Percentiles rank a stretch among this genome's conserved stretches.
phyloP scores from a whole-genome alignment of 176 grass and related monocot species.

The Cymbopogon citratus region DNA sequence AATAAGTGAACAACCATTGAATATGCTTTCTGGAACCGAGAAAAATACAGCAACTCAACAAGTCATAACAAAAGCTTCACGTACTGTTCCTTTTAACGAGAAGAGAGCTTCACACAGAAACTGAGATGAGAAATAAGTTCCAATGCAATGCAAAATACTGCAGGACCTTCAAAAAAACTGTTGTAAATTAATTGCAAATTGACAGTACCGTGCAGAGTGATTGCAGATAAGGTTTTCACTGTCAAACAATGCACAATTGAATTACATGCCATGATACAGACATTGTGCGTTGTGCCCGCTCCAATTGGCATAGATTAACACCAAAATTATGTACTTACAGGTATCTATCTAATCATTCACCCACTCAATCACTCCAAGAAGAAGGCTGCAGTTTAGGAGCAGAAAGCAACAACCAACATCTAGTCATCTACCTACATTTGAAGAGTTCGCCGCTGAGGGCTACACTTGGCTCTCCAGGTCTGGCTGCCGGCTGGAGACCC shows the following conservation, averaged over 20 bases:
- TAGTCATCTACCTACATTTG: too few relatives aligned
- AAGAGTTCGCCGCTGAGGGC: too few relatives aligned
- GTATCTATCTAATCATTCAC: not conserved
- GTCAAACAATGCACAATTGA: not conserved
- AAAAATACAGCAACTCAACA: not conserved
- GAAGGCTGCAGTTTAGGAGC: not conserved
- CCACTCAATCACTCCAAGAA: not conserved
- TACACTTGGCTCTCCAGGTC: slow-evolving; percentile 44
- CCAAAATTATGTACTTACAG: not conserved
- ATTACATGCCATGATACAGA: not conserved
- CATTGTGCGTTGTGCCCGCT: not conserved
- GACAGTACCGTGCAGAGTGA: too few relatives aligned
- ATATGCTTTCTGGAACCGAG: not conserved
- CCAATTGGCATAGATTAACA: not conserved
- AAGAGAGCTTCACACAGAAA: not conserved
- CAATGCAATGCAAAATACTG: not conserved
- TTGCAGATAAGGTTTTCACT: not conserved
- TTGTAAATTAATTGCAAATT: not conserved
- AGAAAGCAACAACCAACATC: too few relatives aligned
- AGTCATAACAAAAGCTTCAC: not conserved
- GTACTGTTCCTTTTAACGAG: not conserved
- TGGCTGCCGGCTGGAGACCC: slow-evolving; percentile 7
- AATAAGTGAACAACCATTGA: not conserved
- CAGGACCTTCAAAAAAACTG: not conserved
- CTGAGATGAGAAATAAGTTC: not conserved